These are phyloP conservation scores for Wolfiporia cocos DNA, from an alignment of 1,284 basidiomycete genomes.

Conservation along the genomic window DNA sequence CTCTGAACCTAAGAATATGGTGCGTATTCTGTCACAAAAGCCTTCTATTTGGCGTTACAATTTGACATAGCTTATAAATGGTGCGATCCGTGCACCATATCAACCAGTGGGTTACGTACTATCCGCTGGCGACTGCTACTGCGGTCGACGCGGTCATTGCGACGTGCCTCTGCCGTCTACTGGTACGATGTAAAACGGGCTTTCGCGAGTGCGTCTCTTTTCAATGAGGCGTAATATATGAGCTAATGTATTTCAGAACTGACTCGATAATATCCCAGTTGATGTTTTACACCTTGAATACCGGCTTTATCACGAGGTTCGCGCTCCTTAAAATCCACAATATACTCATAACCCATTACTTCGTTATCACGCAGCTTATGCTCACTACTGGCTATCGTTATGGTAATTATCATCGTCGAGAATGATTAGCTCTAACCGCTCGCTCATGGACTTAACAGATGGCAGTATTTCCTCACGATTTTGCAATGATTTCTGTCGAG, in stretches of 20 bases:
- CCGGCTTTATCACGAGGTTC: constrained; percentile 5
- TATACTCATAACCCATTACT: background rate
- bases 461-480: constrained; percentile 9
- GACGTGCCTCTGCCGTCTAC: constrained; percentile 1
- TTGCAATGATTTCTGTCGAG: constrained; percentile 11
- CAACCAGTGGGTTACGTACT: constrained; percentile 6
- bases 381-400: constrained; percentile 12
- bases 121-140: background rate
- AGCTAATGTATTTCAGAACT: constrained; percentile 3
- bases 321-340: background rate
- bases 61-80: too few relatives aligned
- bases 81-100: background rate
- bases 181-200: constrained; percentile 1
- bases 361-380: constrained; percentile 8
- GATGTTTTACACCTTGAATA: constrained; percentile 7
- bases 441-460: constrained; percentile 2
- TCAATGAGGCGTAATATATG: background rate
- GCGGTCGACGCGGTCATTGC: constrained; percentile 3
- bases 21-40: too few relatives aligned
- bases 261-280: constrained; percentile 2
- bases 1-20: background rate
- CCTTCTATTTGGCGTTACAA: background rate
- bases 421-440: background rate
- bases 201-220: constrained; percentile 1
- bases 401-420: constrained; percentile 6